These are phyloP conservation scores for Phyllosticta citrichinensis DNA, from an alignment of 2,329 filamentous ascomycete genomes.

Conservation along the genomic window DNA sequence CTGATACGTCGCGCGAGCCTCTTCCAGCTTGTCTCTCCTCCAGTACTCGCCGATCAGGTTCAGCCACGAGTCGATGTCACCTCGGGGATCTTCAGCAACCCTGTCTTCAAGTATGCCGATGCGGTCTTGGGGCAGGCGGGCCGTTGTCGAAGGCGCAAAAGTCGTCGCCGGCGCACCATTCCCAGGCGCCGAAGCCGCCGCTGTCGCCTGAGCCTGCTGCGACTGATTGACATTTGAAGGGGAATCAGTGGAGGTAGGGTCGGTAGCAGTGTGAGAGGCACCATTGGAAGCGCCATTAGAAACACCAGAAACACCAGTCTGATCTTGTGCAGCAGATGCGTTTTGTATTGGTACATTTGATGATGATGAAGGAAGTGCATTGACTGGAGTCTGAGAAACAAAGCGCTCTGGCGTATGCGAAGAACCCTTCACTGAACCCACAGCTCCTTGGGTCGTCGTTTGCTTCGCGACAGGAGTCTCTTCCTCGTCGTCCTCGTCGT, in stretches of 20 bases:
- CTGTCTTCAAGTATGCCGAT: conserved; percentile 79
- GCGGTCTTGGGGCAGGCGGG: conserved; percentile 59
- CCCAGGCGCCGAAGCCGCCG: conserved; percentile 22
- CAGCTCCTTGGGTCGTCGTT: conserved; percentile 37
- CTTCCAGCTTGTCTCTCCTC: conserved; percentile 70
- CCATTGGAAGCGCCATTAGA: conserved; percentile 29
- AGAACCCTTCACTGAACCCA: conserved; percentile 39
- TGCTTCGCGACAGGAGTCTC: conserved; percentile 39
- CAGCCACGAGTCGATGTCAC: conserved; percentile 87
- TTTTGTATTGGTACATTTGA: conserved; percentile 53
- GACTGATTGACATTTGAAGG: conserved; percentile 19
- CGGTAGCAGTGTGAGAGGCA: conserved; percentile 29
- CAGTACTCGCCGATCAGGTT: conserved; percentile 77
- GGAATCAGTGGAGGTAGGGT: conserved; percentile 40
- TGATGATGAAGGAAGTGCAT: conserved; percentile 39
- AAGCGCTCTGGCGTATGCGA: conserved; percentile 43
- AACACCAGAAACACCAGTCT: conserved; percentile 30
- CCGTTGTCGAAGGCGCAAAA: conserved; percentile 27
- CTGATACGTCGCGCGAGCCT: conserved; percentile 70
- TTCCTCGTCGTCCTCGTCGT: conserved; percentile 51
- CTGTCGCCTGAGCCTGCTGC: conserved; percentile 20
- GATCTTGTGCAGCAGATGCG: conserved; percentile 38
- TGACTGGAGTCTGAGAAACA: conserved; percentile 46
- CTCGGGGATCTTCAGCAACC: conserved; percentile 83
- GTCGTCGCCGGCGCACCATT: conserved; percentile 19